These are phyloP conservation scores for Alternaria longipes DNA, from an alignment of 2,329 filamentous ascomycete genomes.

Conservation along the genomic window DNA sequence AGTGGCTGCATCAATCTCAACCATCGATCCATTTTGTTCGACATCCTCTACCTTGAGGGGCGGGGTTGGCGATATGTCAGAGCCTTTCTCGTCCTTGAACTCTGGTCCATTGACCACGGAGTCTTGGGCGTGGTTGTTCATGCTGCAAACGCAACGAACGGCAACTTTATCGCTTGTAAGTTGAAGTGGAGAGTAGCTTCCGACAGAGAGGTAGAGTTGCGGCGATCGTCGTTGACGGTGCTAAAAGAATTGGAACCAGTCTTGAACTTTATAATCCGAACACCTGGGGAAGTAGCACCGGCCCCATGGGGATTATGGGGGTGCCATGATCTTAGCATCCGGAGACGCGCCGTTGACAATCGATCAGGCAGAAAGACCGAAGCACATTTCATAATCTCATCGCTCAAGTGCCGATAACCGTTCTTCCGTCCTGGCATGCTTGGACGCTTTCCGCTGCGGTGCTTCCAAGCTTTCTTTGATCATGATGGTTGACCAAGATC, in stretches of 20 bases:
- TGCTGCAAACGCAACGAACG: slow-evolving; percentile 7
- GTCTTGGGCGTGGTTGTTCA: slow-evolving; percentile 4
- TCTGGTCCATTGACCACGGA: slow-evolving; percentile 10
- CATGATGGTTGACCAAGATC: slow-evolving; percentile 10
- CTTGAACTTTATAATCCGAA: slow-evolving; percentile 18
- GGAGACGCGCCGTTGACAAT: slow-evolving; percentile 19
- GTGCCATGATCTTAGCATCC: slow-evolving; percentile 25
- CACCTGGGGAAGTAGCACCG: slow-evolving; percentile 8
- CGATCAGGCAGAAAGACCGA: slow-evolving; percentile 9
- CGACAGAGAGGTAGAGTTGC: not conserved
- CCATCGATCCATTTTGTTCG: slow-evolving; percentile 15
- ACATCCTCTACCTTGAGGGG: slow-evolving; percentile 26
- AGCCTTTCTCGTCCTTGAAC: slow-evolving; percentile 22
- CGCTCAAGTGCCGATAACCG: slow-evolving; percentile 15
- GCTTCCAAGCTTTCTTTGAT: slow-evolving; percentile 8
- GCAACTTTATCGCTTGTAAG: not conserved
- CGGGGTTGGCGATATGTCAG: slow-evolving; percentile 19
- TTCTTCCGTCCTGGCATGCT: slow-evolving; percentile 17
- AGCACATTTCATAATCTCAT: not conserved
- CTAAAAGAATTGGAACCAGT: slow-evolving; percentile 11
- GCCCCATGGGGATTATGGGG: slow-evolving; percentile 20
- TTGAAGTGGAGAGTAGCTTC: not conserved
- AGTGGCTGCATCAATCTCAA: slow-evolving; percentile 54
- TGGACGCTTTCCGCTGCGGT: not conserved
- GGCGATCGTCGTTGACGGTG: slow-evolving; percentile 13